Evolutionary conservation across 2,329 filamentous ascomycete species (phyloP), one percentile per base, ranked within the genome.

Genomic region (Chrysoporthe puriensis): DNA sequence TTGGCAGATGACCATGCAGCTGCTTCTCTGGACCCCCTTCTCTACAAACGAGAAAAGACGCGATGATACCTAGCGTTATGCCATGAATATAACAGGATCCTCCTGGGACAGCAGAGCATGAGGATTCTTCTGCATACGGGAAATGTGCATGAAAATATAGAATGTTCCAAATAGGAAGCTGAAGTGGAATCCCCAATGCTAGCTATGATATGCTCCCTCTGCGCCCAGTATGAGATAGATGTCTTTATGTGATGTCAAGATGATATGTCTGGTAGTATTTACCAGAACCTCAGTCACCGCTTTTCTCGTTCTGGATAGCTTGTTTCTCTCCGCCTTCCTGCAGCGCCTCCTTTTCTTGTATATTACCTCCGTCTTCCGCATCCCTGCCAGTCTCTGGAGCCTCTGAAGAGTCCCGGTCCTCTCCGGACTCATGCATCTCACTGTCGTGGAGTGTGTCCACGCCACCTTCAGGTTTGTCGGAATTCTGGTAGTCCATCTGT

Each of bases 401-500:
- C 14, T 54, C 16, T 21, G 50, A 13, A 6, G 26, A 13, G 3
- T 4, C 9, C 16, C 16, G 16, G 16, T 34, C 32, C 34, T 40
- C 34, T 8, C 18, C 34, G 34, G 18, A 14, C 5, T 26, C 43
- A 11, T 11, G n/a, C 13, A 18, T 14, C 36, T n/a, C 18, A 16
- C 13, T 50, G 0, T 18, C 18, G 8, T 26, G 50, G 9, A 11
- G 32, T 7, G 36, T n/a, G 11, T 21, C 21, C 21, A 7, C 21
- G 2, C 2, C 54, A 2, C 26, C 54, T 43, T 18, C 43, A 56
- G 40, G 32, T 6, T 66, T 14, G 0, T 46, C 58, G 26, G 21
- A 11, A 13, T 58, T 36, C 44, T 68, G 50, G 3, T 66, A 59
- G 16, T 69, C 68, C 44, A 69, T 43, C 46, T 60, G 56, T 34